Base-by-base conservation (phyloP, 805 yeast species). In the Ogataea parapolymorpha region DNA sequence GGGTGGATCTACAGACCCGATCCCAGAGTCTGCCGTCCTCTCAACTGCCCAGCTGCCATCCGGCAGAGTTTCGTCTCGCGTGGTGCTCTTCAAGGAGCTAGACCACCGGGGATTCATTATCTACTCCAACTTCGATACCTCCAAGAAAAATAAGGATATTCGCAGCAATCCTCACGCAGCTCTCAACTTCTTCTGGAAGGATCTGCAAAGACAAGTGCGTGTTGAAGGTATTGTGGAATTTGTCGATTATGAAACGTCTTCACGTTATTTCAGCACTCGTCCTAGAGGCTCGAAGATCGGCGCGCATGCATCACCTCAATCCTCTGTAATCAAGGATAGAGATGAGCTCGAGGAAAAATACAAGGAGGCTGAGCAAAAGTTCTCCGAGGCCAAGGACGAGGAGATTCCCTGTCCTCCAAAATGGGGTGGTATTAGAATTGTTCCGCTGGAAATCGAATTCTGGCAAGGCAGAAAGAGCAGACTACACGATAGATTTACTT, bases 401-500 rank as follows among this genome's bases (percentile, higher is more conserved):
- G 79, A 80, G 27, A 79, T 93, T 32, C 95, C 95, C 22, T 84
- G 95, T 49, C 99, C 99, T 12, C 90, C 85, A 26, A 82, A 70
- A 60, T 93, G 99, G 99, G 99, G 98, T 40, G 99, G 99, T 0
- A 60, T 93, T 36, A 74, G 95, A 56, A 72, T 93, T 13, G 79
- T 84, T 30, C 99, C 99, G 5, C 66, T 86, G 33, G 95, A 88
- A 58, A 75, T 91, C 50, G 99, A 93, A 66, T 93, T 91, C 59
- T 93, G 98, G 97, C 99, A 93, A 67, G 99, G 99, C 13, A 79
- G 99, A 49, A 72, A 75, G 45, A 82, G 86, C 57, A 77, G 99
- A 61, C 70, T 91, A 37, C 99, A 93, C 62, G 99, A 93, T 63
- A 77, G 99, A 53, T 70, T 90, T 37, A 77, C 81, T 11, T 90